These are phyloP conservation scores for Fusarium sp. DNA, from an alignment of 2,329 filamentous ascomycete species.

Conservation along the genomic window DNA sequence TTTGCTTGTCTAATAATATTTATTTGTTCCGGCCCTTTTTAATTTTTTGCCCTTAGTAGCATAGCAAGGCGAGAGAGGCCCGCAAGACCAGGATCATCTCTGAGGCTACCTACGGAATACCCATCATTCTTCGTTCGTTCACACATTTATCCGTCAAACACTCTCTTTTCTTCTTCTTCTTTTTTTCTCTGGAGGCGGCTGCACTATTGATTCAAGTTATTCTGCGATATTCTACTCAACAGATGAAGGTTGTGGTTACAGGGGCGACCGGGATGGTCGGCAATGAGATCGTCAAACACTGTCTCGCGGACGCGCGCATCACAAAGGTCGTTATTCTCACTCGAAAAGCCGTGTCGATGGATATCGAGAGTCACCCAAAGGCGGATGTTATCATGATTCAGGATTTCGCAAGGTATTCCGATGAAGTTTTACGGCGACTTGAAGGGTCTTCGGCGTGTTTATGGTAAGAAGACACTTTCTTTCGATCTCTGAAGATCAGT, in stretches of 20 bases:
- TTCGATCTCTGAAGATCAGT: neutral
- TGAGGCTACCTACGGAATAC: constrained; percentile 10
- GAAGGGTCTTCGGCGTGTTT: constrained; percentile 69
- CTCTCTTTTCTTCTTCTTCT: neutral
- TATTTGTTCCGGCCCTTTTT: constrained; percentile 20
- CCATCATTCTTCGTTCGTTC: neutral
- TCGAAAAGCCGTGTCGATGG: constrained; percentile 56
- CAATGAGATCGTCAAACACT: constrained; percentile 60
- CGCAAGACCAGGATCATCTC: constrained; percentile 28
- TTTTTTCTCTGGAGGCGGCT: neutral
- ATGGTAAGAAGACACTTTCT: constrained; percentile 63
- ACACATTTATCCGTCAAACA: neutral
- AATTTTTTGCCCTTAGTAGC: constrained; percentile 13
- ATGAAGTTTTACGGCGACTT: constrained; percentile 46
- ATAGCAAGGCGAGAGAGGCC: constrained; percentile 30
- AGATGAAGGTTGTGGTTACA: constrained; percentile 67
- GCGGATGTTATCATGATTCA: constrained; percentile 59
- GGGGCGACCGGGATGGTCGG: constrained; percentile 69
- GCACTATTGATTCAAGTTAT: neutral
- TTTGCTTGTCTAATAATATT: neutral
- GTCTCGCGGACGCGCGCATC: constrained; percentile 60
- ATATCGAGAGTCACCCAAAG: constrained; percentile 58
- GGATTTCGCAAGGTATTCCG: constrained; percentile 64
- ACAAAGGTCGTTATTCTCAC: constrained; percentile 62
- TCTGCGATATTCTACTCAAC: neutral